Percentiles rank a stretch among this genome's conserved stretches.
phyloP scores from a whole-genome alignment of 2,329 filamentous ascomycete species.

The Talaromyces sp. region DNA sequence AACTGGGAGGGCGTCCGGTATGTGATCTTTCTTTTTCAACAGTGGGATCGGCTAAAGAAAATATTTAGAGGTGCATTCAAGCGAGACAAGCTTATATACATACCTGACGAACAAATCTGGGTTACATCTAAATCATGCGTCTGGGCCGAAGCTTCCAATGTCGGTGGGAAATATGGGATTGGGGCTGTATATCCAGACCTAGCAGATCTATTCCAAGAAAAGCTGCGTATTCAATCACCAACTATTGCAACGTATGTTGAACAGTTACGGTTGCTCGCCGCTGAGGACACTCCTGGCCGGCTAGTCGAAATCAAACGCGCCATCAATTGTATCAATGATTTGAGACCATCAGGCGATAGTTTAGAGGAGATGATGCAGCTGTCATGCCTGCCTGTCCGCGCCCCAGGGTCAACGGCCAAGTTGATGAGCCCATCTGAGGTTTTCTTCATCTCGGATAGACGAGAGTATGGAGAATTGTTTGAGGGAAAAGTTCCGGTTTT shows the following conservation, averaged over 20 bases:
- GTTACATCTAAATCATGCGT: constrained; percentile 6
- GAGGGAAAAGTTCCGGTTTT: neutral
- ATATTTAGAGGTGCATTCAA: neutral
- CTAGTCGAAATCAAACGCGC: neutral
- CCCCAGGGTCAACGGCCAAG: neutral
- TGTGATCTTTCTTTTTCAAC: neutral
- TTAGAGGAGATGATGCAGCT: neutral
- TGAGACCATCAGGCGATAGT: neutral
- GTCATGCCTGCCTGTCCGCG: neutral
- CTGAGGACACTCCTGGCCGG: too few relatives aligned
- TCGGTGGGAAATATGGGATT: constrained; percentile 11
- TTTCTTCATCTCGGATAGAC: neutral
- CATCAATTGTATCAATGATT: neutral
- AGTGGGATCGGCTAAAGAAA: neutral
- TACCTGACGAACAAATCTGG: neutral
- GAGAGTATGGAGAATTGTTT: neutral
- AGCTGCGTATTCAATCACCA: neutral
- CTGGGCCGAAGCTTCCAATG: constrained; percentile 4
- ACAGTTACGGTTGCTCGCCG: neutral
- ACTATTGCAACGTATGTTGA: neutral
- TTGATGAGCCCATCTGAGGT: neutral
- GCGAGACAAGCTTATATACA: neutral
- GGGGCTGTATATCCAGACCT: neutral
- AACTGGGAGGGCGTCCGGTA: neutral
- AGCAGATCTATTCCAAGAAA: neutral